These are phyloP conservation scores for Zygosaccharomyces rouxii DNA, from an alignment of 805 yeast species.

Conservation along the genomic window DNA sequence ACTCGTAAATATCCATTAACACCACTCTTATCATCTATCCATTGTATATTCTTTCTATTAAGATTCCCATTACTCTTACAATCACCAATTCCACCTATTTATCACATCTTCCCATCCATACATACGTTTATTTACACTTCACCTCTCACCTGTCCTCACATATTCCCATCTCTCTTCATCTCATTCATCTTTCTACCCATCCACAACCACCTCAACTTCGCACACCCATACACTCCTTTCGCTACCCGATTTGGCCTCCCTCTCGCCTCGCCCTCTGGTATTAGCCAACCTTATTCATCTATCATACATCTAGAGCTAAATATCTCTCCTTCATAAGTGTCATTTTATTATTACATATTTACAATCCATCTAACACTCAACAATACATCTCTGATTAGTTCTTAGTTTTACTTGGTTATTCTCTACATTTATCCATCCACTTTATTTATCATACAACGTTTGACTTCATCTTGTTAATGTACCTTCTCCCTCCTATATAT, in stretches of 20 bases:
- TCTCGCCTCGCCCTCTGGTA: not conserved
- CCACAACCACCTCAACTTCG: not conserved
- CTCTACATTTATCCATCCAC: not conserved
- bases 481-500: not conserved
- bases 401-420: not conserved
- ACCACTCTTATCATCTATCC: not conserved
- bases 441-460: not conserved
- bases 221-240: not conserved
- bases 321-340: not conserved
- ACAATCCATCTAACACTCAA: not conserved
- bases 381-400: not conserved
- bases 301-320: not conserved
- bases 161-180: not conserved
- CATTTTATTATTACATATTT: not conserved
- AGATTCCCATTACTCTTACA: not conserved
- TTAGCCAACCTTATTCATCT: not conserved
- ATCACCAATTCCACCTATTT: not conserved
- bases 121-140: not conserved
- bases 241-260: not conserved
- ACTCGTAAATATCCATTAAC: not conserved
- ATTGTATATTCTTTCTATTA: not conserved
- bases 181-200: not conserved
- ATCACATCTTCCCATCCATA: not conserved
- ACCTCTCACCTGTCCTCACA: not conserved
- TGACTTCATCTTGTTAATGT: not conserved